Evolutionary conservation across 495 filamentous ascomycete genomes (phyloP), one percentile per base, ranked within the genome.

Genomic region (Tuber aestivum): DNA sequence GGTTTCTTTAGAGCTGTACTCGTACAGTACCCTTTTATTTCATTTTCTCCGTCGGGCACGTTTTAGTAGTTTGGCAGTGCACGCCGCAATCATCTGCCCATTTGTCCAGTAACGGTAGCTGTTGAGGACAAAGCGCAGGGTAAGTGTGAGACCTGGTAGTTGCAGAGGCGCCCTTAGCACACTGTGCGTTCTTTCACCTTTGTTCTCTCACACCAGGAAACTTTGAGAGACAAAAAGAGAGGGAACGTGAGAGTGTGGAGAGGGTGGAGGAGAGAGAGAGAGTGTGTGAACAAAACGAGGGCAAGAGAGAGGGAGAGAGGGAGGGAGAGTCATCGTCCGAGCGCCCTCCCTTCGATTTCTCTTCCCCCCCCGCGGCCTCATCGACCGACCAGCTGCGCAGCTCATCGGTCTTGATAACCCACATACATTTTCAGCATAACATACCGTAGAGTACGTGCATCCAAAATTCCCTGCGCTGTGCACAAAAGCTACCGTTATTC

Each of bases 91-190:
- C 35, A 65, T 65, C 56, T 65, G 56, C 14, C 56, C 56, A 65
- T 32, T 32, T 18, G 56, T 18, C 50, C 10, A 61, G 56, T 35
- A 65, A 14, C 56, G 32, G 56, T 35, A 40, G 38, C 38, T 65
- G 56, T 65, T 14, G 56, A 65, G 32, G 56, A 65, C 56, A 65
- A 65, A 65, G 56, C 56, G 32, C 56, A 65, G 56, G 16, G 56
- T 65, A 18, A 65, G 56, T 35, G 56, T 65, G 56, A 65, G 56
- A 65, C 56, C 20, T 32, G 27, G 35, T 27, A 35, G 56, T 12
- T 27, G 56, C 56, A 65, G n/a, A n/a, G 56, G 56, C 56, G 56
- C 56, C 56, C 56, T 65, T 65, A 65, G 56, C 56, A 65, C 56
- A 35, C 56, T 65, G 56, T 65, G 56, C 56, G 12, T 65, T 65